Evolutionary conservation across 2,329 filamentous ascomycete species (phyloP).

Genomic region (Botrytis fragariae): DNA sequence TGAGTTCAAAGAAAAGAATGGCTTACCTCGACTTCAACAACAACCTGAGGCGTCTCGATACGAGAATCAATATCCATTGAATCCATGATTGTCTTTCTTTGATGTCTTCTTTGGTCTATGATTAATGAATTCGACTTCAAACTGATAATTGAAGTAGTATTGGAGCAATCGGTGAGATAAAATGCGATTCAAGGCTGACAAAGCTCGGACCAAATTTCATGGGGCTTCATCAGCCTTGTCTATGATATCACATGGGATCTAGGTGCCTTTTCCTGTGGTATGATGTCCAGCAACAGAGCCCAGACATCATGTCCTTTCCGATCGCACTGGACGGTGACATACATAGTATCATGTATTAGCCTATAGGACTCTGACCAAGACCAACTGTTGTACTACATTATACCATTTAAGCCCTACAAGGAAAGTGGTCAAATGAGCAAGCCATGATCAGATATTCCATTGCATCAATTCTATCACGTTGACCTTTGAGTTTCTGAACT

Average conservation of each 20-base stretch:
- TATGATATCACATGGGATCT: conserved; percentile 2
- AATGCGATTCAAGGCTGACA: conserved; percentile 3
- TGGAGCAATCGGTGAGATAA: background rate
- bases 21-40: conserved; percentile 2
- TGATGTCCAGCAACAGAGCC: background rate
- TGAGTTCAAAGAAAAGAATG: background rate
- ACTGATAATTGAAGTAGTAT: background rate
- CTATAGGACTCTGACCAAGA: background rate
- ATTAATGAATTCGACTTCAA: background rate
- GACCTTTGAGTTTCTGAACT: background rate
- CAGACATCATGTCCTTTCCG: background rate
- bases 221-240: background rate
- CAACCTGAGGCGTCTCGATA: background rate
- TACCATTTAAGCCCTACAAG: background rate
- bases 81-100: conserved; percentile 6
- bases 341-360: background rate
- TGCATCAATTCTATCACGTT: background rate
- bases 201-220: background rate
- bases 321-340: background rate
- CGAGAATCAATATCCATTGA: conserved; percentile 14
- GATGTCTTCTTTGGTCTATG: background rate
- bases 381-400: background rate
- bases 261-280: no score
- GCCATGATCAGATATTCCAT: background rate
- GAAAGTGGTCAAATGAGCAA: background rate